Base-by-base conservation (phyloP, 2,329 filamentous ascomycete species). In the Chrysoporthe puriensis region DNA sequence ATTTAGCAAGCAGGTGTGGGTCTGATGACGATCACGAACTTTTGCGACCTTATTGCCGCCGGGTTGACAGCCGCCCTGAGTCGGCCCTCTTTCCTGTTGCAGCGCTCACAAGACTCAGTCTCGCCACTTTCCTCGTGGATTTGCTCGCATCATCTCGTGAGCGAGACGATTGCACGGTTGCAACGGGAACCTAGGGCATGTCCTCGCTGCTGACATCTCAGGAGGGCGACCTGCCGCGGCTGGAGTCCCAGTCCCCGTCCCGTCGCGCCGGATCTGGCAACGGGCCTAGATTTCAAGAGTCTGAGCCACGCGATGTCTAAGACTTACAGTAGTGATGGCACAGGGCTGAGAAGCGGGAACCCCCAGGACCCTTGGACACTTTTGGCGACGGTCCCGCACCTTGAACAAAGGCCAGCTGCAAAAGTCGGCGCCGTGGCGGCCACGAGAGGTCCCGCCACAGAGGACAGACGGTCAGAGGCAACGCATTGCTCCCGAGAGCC, bases 41-140 rank as follows among this genome's bases (percentile, higher is more conserved):
- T 60, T 40, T 59, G 36, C 32, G 57, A 42, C 32, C 54, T 34
- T 36, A 32, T 44, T 36, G 44, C 21, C 32, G 32, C 26, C 46
- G 56, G 64, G 65, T 58, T 57, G 65, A 66, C 65, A 63, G 65
- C 59, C 60, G 60, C 65, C 65, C 65, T 66, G 59, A 13, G 9
- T 26, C 40, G 40, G 40, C 36, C 57, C 14, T 60, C 14, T 16
- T 44, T 42, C 57, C 40, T 43, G 42, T 43, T 44, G 5, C 57
- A 59, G 56, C 56, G n/a, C 21, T 18, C 56, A 32, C 56, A 59
- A 9, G 36, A 43, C 42, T 11, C 59, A 46, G 43, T 46, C 59
- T 61, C 59, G 59, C 59, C 59, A 61, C 59, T 18, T 32, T 44
- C n/a, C 57, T 60, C n/a, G 59, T 61, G 14, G 40, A 48, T 46